phyloP scores from a whole-genome alignment of 2,329 filamentous ascomycete species.

The Cucurbitaria berberidis region DNA sequence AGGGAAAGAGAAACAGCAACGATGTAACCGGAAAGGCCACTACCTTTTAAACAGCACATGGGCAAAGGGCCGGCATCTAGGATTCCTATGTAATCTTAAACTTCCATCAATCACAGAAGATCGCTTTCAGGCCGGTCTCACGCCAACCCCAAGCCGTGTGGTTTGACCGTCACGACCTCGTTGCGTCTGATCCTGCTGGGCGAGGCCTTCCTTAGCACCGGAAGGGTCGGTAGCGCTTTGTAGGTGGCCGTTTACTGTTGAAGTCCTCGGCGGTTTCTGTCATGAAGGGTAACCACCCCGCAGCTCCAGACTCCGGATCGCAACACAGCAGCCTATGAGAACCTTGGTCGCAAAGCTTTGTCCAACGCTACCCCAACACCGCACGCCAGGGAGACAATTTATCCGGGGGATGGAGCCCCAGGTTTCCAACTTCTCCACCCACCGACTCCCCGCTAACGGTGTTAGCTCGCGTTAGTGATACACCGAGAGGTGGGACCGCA shows the following conservation, averaged over 20 bases:
- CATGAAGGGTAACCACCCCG: background rate
- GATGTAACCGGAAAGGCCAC: slow-evolving; percentile 11
- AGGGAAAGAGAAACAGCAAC: slow-evolving; percentile 24
- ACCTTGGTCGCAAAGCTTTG: slow-evolving; percentile 16
- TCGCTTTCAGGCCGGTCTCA: slow-evolving; percentile 17
- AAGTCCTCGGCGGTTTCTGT: background rate
- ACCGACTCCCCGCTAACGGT: slow-evolving; percentile 12
- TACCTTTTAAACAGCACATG: slow-evolving; percentile 29
- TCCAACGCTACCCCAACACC: slow-evolving; percentile 21
- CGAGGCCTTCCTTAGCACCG: slow-evolving; percentile 24
- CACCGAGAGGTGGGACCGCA: slow-evolving; percentile 12
- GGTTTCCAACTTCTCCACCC: slow-evolving; percentile 19
- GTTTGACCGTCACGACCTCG: slow-evolving; percentile 18
- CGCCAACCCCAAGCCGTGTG: slow-evolving; percentile 18
- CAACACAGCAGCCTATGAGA: slow-evolving; percentile 20
- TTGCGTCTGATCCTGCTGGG: slow-evolving; percentile 15
- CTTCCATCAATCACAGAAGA: slow-evolving; percentile 34
- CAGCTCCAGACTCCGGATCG: slow-evolving; percentile 10
- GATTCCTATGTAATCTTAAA: slow-evolving; percentile 10
- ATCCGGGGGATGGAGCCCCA: slow-evolving; percentile 27
- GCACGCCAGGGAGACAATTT: slow-evolving; percentile 18
- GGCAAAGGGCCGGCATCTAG: slow-evolving; percentile 15
- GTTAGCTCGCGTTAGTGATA: slow-evolving; percentile 17
- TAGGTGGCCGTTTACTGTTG: slow-evolving; percentile 17
- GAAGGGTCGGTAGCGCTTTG: slow-evolving; percentile 21